Conservation (phyloP, 1,139 yeast genomes). For the Suhomyces terraborum region DNA sequence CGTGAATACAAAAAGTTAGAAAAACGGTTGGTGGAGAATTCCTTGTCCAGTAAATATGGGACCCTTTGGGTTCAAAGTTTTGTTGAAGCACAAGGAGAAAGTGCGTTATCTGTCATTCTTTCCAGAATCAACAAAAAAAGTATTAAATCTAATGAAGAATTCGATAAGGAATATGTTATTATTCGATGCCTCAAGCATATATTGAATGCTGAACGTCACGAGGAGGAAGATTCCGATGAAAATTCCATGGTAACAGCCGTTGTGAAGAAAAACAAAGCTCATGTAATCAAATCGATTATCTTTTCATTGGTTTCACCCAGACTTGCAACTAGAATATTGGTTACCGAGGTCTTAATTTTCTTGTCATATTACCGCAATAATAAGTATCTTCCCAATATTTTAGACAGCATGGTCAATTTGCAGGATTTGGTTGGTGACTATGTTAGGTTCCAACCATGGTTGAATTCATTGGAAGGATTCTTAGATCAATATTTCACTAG, state of each 20-base stretch:
- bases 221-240: constrained; percentile 20
- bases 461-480: constrained; percentile 39
- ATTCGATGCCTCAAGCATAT: constrained; percentile 43
- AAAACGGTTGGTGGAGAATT: constrained; percentile 32
- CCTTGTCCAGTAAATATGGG: constrained; percentile 21
- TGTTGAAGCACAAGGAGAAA: constrained; percentile 45
- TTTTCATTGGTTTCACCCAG: constrained; percentile 45
- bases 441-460: constrained; percentile 46
- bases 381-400: constrained; percentile 29
- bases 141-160: constrained; percentile 48
- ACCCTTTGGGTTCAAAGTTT: constrained; percentile 36
- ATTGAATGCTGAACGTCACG: constrained; percentile 26
- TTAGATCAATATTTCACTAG: constrained; percentile 34
- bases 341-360: constrained; percentile 46
- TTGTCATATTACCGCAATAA: constrained; percentile 32
- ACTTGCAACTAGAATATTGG: constrained; percentile 42
- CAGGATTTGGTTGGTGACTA: constrained; percentile 42
- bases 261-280: constrained; percentile 28
- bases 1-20: constrained; percentile 42
- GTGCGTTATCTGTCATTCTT: constrained; percentile 45
- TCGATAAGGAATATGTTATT: constrained; percentile 43
- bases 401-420: constrained; percentile 37
- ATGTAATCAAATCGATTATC: constrained; percentile 39
- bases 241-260: constrained; percentile 10
- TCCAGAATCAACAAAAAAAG: constrained; percentile 44